These are phyloP conservation scores for Cardiospermum halicacabum DNA, from an alignment of 345 rosid species.

Conservation along the genomic window DNA sequence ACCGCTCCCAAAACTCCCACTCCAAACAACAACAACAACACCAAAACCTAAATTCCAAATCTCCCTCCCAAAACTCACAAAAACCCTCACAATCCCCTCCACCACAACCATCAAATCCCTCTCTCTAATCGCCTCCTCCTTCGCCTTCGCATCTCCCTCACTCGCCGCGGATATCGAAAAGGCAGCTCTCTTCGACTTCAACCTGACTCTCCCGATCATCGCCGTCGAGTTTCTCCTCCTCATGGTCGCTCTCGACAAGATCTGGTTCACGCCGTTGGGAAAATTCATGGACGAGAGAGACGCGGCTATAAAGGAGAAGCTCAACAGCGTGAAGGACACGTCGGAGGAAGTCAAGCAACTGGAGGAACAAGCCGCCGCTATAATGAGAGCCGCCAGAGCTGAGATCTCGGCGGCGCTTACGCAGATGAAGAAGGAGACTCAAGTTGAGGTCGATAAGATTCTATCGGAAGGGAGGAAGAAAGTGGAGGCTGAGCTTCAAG, in stretches of 20 bases:
- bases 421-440: slow-evolving; percentile 90
- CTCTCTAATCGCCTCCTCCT: slow-evolving; percentile 49
- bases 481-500: slow-evolving; percentile 74
- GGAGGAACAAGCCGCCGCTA: slow-evolving; percentile 73
- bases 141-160: slow-evolving; percentile 59
- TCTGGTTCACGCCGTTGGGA: slow-evolving; percentile 78
- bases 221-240: slow-evolving; percentile 71
- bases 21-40: too few species aligned
- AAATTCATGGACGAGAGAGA: slow-evolving; percentile 89
- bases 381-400: slow-evolving; percentile 85
- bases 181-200: slow-evolving; percentile 91
- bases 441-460: slow-evolving; percentile 66
- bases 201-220: slow-evolving; percentile 85
- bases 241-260: slow-evolving; percentile 83
- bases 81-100: slow-evolving; percentile 26
- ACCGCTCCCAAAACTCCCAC: slow-evolving; percentile 31
- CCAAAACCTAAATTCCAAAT: slow-evolving; percentile 32
- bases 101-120: slow-evolving; percentile 50
- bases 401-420: slow-evolving; percentile 83
- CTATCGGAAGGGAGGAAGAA: slow-evolving; percentile 64
- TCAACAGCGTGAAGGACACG: slow-evolving; percentile 71
- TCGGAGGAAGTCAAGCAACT: slow-evolving; percentile 77
- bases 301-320: slow-evolving; percentile 70
- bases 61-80: slow-evolving; percentile 30
- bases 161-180: slow-evolving; percentile 80